Conservation (phyloP, 345 rosid genomes). For the Rhodamnia argentea region DNA sequence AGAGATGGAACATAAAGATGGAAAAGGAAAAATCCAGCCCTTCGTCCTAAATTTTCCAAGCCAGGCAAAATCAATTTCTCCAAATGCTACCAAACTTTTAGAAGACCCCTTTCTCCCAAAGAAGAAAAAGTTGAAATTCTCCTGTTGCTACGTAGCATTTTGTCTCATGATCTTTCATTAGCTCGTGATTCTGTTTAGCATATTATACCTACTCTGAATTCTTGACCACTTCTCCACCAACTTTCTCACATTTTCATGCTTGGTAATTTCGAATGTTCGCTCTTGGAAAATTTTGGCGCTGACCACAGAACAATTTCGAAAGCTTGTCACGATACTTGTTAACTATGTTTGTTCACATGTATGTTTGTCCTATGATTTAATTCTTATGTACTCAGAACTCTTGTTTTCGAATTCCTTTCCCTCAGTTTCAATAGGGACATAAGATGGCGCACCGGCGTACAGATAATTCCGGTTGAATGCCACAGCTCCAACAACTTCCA, state of each 20-base stretch:
- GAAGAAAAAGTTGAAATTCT: neutral
- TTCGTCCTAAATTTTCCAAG: neutral
- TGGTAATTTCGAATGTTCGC: neutral
- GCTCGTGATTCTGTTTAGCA: neutral
- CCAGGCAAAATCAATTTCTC: neutral
- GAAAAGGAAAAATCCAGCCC: neutral
- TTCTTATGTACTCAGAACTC: neutral
- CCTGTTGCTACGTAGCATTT: neutral
- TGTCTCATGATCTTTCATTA: neutral
- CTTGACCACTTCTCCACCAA: neutral
- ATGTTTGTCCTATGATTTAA: neutral
- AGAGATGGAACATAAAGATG: neutral
- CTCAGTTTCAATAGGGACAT: constrained; percentile 74
- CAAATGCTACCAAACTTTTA: neutral
- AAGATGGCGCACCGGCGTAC: constrained; percentile 74
- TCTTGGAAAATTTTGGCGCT: neutral
- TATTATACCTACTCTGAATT: neutral
- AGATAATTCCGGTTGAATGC: constrained; percentile 51
- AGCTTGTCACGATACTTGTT: neutral
- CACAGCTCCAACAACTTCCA: constrained; percentile 59
- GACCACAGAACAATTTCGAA: neutral
- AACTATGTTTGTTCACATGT: neutral
- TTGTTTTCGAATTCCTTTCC: neutral
- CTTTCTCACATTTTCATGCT: neutral
- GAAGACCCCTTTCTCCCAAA: neutral